Base-by-base conservation (phyloP, 2,329 filamentous ascomycete genomes). In the Gnomoniopsis sp. region DNA sequence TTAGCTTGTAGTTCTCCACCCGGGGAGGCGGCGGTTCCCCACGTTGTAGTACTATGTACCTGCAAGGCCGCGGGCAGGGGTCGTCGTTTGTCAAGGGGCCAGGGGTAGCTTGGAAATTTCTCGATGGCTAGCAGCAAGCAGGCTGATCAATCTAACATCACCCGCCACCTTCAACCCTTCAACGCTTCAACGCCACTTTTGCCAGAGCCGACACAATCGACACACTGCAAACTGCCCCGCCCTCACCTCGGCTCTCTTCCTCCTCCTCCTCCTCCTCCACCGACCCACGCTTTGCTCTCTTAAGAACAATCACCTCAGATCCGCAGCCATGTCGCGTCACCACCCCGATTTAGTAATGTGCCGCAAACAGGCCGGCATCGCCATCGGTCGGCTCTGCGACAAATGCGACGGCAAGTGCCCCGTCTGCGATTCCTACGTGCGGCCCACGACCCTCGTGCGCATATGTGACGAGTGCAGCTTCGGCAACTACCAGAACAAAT, bases 401-500 rank as follows among this genome's bases (percentile, higher is more conserved):
- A 99, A 99, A 79, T 99, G 95, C 82, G 95, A 99, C 79, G 95
- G 95, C 75, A 99, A 99, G 81, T 99, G 95, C 71, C 95, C 95
- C 65, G 93, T 99, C 62, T 99, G 95, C 86, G 95, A 99, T 75
- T 96, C 91, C 62, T 99, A 99, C 84, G 95, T 99, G 64, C 93
- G 95, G 17, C 95, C 95, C 14, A 99, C 95, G 30, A 98, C 95
- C 10, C 88, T 98, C 58, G 95, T 96, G 62, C 91, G 93, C 70
- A 98, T 99, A 79, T 99, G 95, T 81, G 95, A 99, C 80, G 95
- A 99, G 79, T 99, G 95, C 82, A 93, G 90, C 73, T 99, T 99
- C 75, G 95, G 95, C 71, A 99, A 99, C 83, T 99, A 97, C 81
- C 95, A 98, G 79, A 99, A 99, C 81, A 99, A 99, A 77, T 99